Evolutionary conservation across 2,329 filamentous ascomycete species (phyloP).

Genomic region (Fusarium goolgardi): DNA sequence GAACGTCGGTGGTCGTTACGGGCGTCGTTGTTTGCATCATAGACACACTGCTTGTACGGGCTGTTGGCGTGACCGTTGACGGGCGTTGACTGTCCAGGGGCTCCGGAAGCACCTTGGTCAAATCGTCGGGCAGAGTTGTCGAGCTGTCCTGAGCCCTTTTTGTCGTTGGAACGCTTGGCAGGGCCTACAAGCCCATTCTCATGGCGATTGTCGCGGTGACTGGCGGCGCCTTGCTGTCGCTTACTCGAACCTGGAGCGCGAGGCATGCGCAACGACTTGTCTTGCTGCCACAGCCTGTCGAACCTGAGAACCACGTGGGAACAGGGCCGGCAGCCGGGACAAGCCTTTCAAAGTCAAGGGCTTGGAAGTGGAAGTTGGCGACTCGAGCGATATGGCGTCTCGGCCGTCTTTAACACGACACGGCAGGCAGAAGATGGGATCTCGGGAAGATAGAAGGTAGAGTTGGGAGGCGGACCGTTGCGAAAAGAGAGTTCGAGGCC

Average conservation of each 20-base stretch:
- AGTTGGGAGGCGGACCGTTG: constrained; percentile 39
- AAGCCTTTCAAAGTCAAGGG: constrained; percentile 45
- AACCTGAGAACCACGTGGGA: constrained; percentile 52
- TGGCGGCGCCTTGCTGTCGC: constrained; percentile 71
- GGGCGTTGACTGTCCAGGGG: constrained; percentile 49
- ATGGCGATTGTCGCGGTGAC: constrained; percentile 79
- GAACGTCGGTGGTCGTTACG: constrained; percentile 58
- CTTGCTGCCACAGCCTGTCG: constrained; percentile 52
- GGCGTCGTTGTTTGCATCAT: constrained; percentile 54
- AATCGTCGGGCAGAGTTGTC: constrained; percentile 54
- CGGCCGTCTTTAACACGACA: constrained; percentile 25
- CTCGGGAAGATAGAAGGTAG: constrained; percentile 23
- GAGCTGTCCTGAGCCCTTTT: constrained; percentile 61
- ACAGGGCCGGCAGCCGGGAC: constrained; percentile 53
- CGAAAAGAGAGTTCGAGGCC: constrained; percentile 37
- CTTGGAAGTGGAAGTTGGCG: constrained; percentile 28
- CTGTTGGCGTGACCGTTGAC: constrained; percentile 50
- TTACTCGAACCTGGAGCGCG: constrained; percentile 68
- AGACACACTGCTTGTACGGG: constrained; percentile 51
- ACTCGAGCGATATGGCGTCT: constrained; percentile 30
- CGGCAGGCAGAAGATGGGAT: constrained; percentile 21
- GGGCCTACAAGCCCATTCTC: constrained; percentile 86
- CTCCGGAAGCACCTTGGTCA: constrained; percentile 48
- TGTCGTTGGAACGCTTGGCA: constrained; percentile 54
- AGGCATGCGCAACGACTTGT: constrained; percentile 66